Evolutionary conservation across 345 rosid species (phyloP).

Genomic region (Salix suchowensis): DNA sequence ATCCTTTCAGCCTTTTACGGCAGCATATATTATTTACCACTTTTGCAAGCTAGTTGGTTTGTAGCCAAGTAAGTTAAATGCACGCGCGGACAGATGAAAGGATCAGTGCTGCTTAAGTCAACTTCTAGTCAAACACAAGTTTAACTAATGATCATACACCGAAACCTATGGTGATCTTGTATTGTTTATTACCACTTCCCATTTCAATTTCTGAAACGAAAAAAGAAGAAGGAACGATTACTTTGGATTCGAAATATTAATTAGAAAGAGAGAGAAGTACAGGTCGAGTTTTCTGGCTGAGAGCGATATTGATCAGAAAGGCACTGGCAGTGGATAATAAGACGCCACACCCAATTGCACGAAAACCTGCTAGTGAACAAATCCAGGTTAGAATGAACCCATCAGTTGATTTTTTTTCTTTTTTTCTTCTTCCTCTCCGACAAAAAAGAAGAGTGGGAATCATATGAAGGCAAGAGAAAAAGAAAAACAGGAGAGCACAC

Average conservation of each 20-base stretch:
- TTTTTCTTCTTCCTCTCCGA: no score
- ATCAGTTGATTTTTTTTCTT: neutral
- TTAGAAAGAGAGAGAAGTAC: slow-evolving; percentile 21
- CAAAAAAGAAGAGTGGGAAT: neutral
- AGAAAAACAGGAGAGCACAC: slow-evolving; percentile 8
- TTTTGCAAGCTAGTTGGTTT: neutral
- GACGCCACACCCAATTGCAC: slow-evolving; percentile 56
- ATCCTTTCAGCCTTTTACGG: no score
- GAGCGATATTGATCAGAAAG: slow-evolving; percentile 38
- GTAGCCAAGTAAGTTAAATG: neutral
- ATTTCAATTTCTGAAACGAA: neutral
- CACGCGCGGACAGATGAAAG: neutral
- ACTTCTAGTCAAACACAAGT: neutral
- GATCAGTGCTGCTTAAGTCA: neutral
- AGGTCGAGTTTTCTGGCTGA: slow-evolving; percentile 58
- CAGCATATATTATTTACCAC: neutral
- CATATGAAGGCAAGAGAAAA: neutral
- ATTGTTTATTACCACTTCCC: neutral
- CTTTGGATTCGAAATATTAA: neutral
- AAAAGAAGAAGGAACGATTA: neutral
- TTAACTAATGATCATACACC: no score
- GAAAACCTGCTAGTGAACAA: slow-evolving; percentile 33
- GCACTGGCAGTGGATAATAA: slow-evolving; percentile 28
- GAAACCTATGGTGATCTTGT: neutral
- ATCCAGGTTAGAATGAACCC: neutral